Percentiles rank a stretch among this genome's conserved stretches.
phyloP scores from a whole-genome alignment of 768 basidiomycete genomes.

The Hericium coralloides region DNA sequence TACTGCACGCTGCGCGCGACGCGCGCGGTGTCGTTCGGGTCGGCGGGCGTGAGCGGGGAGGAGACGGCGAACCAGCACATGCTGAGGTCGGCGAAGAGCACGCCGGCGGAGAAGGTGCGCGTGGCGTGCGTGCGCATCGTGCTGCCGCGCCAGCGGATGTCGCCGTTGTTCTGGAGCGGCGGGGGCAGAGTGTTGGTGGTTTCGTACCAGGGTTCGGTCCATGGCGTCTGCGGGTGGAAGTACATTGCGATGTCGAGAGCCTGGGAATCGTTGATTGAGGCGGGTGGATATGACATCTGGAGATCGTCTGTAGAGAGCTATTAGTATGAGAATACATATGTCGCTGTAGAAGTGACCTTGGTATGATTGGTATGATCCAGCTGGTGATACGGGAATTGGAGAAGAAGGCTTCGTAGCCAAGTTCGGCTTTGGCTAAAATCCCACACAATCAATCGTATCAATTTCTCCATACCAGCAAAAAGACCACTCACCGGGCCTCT shows the following conservation, averaged over 20 bases:
- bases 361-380: too few species aligned
- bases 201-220: conserved; percentile 36
- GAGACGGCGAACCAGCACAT: conserved; percentile 38
- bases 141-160: conserved; percentile 21
- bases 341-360: too few species aligned
- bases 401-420: conserved; percentile 5
- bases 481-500: background rate
- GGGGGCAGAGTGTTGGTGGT: conserved; percentile 24
- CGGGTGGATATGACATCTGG: conserved; percentile 27
- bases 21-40: conserved; percentile 22
- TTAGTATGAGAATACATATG: too few species aligned
- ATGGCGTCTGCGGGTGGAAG: conserved; percentile 32
- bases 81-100: conserved; percentile 41
- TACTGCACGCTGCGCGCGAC: conserved; percentile 30
- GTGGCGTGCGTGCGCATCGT: conserved; percentile 22
- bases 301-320: conserved; percentile 12
- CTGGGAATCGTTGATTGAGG: conserved; percentile 23
- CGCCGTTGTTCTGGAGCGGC: conserved; percentile 17
- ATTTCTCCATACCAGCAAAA: too few species aligned
- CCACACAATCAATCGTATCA: too few species aligned
- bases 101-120: conserved; percentile 27
- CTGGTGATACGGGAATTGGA: background rate
- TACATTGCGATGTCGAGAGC: conserved; percentile 37
- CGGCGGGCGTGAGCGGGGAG: conserved; percentile 13
- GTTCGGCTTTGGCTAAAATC: conserved; percentile 9